Percentiles rank a stretch among this genome's conserved stretches.
phyloP scores from a whole-genome alignment of 257 asterid species.

The Jaltomata sinuosa region DNA sequence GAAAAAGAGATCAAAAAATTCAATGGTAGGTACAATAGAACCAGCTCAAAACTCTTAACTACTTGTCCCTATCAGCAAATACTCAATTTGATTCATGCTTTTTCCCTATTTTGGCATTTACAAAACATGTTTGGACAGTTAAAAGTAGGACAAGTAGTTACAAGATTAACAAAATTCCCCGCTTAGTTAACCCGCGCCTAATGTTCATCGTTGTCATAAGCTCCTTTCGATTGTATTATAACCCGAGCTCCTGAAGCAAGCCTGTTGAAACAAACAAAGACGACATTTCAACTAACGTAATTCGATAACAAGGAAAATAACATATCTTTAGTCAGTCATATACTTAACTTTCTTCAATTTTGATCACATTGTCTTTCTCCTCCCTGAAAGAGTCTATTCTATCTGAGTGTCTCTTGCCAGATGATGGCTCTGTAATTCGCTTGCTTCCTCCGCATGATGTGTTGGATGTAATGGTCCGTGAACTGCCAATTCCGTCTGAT shows the following conservation, averaged over 20 bases:
- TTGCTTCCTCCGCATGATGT: slow-evolving; percentile 68
- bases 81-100: not conserved
- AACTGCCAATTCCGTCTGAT: slow-evolving; percentile 53
- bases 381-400: slow-evolving; percentile 38
- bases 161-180: not conserved
- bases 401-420: slow-evolving; percentile 21
- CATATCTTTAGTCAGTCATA: slow-evolving; percentile 1
- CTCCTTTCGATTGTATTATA: slow-evolving; percentile 62
- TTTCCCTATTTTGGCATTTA: not conserved
- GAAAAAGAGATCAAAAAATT: not conserved
- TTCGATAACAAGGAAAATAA: slow-evolving; percentile 1
- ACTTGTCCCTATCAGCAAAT: not conserved
- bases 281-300: slow-evolving; percentile 26
- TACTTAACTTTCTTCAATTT: slow-evolving; percentile 90
- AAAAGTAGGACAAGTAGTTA: slow-evolving; percentile 1
- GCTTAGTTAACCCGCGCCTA: not conserved
- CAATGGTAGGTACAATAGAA: not conserved
- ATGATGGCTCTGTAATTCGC: slow-evolving; percentile 53
- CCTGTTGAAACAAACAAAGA: slow-evolving; percentile 34
- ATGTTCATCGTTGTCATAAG: slow-evolving; percentile 11
- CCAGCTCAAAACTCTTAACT: not conserved
- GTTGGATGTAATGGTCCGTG: slow-evolving; percentile 43
- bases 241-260: slow-evolving; percentile 99
- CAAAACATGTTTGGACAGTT: not conserved
- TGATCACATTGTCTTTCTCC: slow-evolving; percentile 50